phyloP scores from a whole-genome alignment of 2,329 filamentous ascomycete genomes.

The Neoascochyta sp. region DNA sequence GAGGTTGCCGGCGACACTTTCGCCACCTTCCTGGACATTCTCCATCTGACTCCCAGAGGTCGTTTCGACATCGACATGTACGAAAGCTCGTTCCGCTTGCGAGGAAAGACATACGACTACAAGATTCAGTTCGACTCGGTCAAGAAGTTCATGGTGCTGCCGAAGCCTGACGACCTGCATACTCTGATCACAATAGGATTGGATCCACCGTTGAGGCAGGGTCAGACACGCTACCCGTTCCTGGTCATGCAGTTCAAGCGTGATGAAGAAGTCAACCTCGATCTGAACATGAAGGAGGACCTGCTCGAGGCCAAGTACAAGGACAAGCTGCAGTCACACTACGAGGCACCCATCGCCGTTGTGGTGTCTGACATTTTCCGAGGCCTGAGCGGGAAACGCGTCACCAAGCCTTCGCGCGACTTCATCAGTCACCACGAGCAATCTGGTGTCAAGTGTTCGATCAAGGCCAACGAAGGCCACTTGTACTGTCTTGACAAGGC shows the following conservation, averaged over 20 bases:
- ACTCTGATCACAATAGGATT: conserved; percentile 91
- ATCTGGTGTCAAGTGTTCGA: conserved; percentile 97
- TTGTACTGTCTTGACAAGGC: conserved; percentile 97
- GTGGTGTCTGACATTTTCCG: conserved; percentile 95
- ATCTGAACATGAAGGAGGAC: conserved; percentile 93
- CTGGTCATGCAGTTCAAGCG: conserved; percentile 99
- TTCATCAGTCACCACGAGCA: conserved; percentile 92
- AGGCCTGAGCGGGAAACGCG: conserved; percentile 89
- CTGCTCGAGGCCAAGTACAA: conserved; percentile 82
- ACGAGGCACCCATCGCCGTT: conserved; percentile 82
- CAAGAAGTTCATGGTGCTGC: conserved; percentile 98
- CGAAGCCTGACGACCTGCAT: conserved; percentile 97
- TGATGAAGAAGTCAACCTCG: conserved; percentile 94
- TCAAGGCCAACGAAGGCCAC: conserved; percentile 98
- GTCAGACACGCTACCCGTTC: conserved; percentile 96
- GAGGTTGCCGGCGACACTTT: conserved; percentile 98
- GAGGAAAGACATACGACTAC: conserved; percentile 99
- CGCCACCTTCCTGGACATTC: conserved; percentile 91
- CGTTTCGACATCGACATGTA: conserved; percentile 99
- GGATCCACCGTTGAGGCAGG: conserved; percentile 91
- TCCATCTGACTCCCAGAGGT: conserved; percentile 96
- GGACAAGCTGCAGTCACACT: conserved; percentile 81
- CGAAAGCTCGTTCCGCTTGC: conserved; percentile 91
- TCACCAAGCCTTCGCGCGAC: conserved; percentile 89
- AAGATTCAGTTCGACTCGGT: conserved; percentile 98